Evolutionary conservation across 169 alveolate species (phyloP), one percentile per base, ranked within the genome.

Genomic region (Babesia caballi): DNA sequence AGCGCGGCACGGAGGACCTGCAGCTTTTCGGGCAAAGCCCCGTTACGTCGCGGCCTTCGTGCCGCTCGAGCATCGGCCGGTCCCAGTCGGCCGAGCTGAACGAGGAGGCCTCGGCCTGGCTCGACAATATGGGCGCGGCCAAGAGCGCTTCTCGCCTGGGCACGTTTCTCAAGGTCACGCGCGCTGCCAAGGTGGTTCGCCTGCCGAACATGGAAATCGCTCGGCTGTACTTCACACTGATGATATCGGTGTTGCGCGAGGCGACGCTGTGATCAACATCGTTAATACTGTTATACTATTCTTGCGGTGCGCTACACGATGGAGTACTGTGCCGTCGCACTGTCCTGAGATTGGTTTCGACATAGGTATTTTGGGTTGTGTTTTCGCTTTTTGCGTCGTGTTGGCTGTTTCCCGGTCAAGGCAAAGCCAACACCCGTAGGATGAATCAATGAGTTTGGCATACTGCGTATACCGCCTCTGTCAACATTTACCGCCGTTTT

Each of bases 191-290:
- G 32, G 71, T 77, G 14, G 67, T 77, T 2, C 58, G 74, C 21
- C 60, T 77, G 66, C 85, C 85, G n/a, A 67, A 51, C 51, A n/a
- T 67, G 65, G 85, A 67, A 40, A 65, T 67, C 35, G 85, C 78
- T n/a, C 60, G 40, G 42, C 65, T 77, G 42, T 77, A 77, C 49
- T 77, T 77, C 35, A 77, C 85, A 6, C 67, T 77, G 42, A 6
- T 77, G 30, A 47, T 66, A 8, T 77, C 85, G 23, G 81, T 77
- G 7, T n/a, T 77, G 25, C 58, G 57, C 23, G 85, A 57, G 32
- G 78, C 69, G 5, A 66, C 66, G 2, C 73, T 77, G 17, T 77
- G 65, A 77, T 9, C 8, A 23, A 47, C n/a, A n/a, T n/a, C n/a
- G n/a, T n/a, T n/a, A n/a, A n/a, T n/a, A n/a, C n/a, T n/a, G n/a